These are phyloP conservation scores for Mycosphaerella sp. DNA, from an alignment of 2,329 filamentous ascomycete species.

Conservation along the genomic window DNA sequence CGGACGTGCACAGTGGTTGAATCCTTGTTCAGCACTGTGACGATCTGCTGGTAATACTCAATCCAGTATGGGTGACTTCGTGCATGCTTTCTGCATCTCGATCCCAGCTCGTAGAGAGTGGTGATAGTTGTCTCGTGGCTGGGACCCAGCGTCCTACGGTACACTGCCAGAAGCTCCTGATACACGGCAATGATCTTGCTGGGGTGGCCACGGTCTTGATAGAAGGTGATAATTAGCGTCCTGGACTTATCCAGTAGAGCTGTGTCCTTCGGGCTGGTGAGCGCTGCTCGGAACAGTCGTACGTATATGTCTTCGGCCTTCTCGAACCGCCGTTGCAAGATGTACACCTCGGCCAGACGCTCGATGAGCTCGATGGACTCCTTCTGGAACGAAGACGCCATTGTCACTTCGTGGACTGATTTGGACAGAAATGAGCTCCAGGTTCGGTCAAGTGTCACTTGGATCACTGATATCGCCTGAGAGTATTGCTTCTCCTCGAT, in stretches of 20 bases:
- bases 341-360: conserved; percentile 44
- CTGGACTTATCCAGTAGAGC: conserved; percentile 35
- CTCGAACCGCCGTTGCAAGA: conserved; percentile 34
- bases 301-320: conserved; percentile 38
- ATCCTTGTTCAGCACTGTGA: conserved; percentile 39
- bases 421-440: conserved; percentile 45
- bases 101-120: conserved; percentile 44
- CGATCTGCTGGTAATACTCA: conserved; percentile 45
- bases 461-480: conserved; percentile 44
- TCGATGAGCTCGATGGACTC: conserved; percentile 45
- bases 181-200: conserved; percentile 34
- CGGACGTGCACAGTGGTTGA: conserved; percentile 36
- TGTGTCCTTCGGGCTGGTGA: conserved; percentile 27
- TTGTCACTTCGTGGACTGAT: conserved; percentile 37
- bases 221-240: conserved; percentile 34
- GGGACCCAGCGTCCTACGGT: conserved; percentile 30
- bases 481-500: conserved; percentile 44
- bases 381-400: conserved; percentile 41
- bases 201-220: conserved; percentile 36
- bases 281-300: conserved; percentile 36
- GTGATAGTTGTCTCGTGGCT: conserved; percentile 44
- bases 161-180: conserved; percentile 37
- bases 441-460: conserved; percentile 40
- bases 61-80: conserved; percentile 42
- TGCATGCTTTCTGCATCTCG: conserved; percentile 34